Evolutionary conservation across 208 protist genomes (phyloP).

Genomic region (Leishmania aethiopica): DNA sequence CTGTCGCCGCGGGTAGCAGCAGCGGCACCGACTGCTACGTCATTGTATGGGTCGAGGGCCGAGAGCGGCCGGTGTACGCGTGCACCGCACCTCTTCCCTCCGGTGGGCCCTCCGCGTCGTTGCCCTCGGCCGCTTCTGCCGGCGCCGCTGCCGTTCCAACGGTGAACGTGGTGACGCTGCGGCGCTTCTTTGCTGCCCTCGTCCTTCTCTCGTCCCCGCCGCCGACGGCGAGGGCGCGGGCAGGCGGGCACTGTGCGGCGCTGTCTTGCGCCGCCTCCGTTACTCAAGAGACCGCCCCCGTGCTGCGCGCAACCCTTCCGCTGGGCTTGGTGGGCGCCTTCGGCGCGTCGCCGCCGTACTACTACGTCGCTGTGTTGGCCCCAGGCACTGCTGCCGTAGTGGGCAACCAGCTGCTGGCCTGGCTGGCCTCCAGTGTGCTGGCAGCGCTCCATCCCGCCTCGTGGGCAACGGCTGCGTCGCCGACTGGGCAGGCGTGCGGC

Average conservation of each 20-base stretch:
- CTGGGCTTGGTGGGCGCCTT: conserved; percentile 1
- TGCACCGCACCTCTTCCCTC: conserved; percentile 8
- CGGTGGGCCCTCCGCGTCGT: neutral
- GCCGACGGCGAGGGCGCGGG: neutral
- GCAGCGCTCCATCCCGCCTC: conserved; percentile 2
- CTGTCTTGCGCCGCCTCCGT: conserved; percentile 7
- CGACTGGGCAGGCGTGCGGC: neutral
- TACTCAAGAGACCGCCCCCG: neutral
- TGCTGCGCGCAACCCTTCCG: neutral
- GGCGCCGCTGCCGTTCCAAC: neutral
- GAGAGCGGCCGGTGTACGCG: conserved; percentile 10
- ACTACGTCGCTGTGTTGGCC: conserved; percentile 4
- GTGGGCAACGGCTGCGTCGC: neutral
- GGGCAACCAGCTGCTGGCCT: neutral
- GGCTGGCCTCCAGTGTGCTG: conserved; percentile 4
- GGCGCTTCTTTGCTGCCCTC: conserved; percentile 19
- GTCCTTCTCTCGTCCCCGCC: conserved; percentile 3
- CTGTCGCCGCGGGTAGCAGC: neutral
- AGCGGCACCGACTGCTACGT: conserved; percentile 7
- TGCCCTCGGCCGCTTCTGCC: neutral
- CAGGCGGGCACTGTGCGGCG: neutral
- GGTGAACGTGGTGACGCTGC: conserved; percentile 8
- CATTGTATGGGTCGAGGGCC: conserved; percentile 16
- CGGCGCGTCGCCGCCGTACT: conserved; percentile 1
- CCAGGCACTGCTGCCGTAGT: neutral